These are phyloP conservation scores for Pichia sp. DNA, from an alignment of 1,139 yeast genomes.

Conservation along the genomic window DNA sequence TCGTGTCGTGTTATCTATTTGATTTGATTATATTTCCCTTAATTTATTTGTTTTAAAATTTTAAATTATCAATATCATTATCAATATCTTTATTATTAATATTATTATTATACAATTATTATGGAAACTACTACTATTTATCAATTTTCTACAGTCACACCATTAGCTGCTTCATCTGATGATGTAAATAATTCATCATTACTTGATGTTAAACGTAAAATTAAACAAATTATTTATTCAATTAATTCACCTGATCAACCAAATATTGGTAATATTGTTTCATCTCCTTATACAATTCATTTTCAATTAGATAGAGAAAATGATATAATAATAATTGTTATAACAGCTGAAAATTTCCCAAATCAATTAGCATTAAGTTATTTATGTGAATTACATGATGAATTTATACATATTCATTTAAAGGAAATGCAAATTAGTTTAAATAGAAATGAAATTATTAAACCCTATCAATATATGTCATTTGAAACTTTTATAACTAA, in stretches of 20 bases:
- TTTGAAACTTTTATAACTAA: slow-evolving; percentile 80
- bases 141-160: slow-evolving; percentile 66
- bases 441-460: slow-evolving; percentile 3
- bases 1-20: no score
- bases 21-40: no score
- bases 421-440: slow-evolving; percentile 46
- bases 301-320: slow-evolving; percentile 6
- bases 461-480: slow-evolving; percentile 81
- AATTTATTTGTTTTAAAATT: no score
- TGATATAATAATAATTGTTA: slow-evolving; percentile 24
- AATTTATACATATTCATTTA: slow-evolving; percentile 76
- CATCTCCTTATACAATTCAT: slow-evolving; percentile 10
- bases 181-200: slow-evolving; percentile 32
- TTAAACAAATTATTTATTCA: slow-evolving; percentile 61
- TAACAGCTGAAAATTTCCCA: slow-evolving; percentile 68
- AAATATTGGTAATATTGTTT: slow-evolving; percentile 9
- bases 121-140: slow-evolving; percentile 69
- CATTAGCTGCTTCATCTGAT: slow-evolving; percentile 89
- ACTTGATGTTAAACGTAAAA: slow-evolving; percentile 69
- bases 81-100: no score
- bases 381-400: slow-evolving; percentile 72
- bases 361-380: slow-evolving; percentile 85
- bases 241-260: slow-evolving; percentile 17
- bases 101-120: no score
- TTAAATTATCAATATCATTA: no score